Evolutionary conservation across 2,329 filamentous ascomycete genomes (phyloP).

Genomic region (Neonectria neomacrospora): DNA sequence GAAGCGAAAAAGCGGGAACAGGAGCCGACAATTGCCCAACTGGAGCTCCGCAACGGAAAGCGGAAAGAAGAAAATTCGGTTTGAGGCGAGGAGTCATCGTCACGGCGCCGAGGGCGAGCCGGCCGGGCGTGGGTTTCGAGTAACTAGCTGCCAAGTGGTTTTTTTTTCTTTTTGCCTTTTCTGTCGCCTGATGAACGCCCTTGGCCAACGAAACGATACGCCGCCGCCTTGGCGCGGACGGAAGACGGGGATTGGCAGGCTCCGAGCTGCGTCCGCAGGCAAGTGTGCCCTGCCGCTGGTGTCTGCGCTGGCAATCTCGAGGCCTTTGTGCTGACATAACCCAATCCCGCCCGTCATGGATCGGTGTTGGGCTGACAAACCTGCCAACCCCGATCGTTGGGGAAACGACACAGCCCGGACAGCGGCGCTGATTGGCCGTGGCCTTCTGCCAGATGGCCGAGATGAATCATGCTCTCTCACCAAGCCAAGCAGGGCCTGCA

Average conservation of each 20-base stretch:
- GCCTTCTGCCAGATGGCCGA: neutral
- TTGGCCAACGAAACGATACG: constrained; percentile 3
- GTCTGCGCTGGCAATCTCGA: neutral
- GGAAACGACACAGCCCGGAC: neutral
- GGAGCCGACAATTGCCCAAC: neutral
- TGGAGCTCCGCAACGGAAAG: neutral
- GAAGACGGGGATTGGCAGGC: constrained; percentile 8
- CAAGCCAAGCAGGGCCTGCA: neutral
- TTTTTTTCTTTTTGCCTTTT: neutral
- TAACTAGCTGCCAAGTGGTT: neutral
- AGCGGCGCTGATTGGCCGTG: neutral
- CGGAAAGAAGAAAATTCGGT: neutral
- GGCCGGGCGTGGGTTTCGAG: neutral
- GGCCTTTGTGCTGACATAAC: neutral
- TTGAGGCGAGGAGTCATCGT: constrained; percentile 4
- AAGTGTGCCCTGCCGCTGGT: too few species aligned
- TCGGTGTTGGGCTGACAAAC: constrained; percentile 20
- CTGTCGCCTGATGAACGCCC: neutral
- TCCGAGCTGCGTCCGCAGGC: constrained; percentile 1
- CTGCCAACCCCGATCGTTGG: constrained; percentile 5
- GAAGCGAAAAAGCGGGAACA: neutral
- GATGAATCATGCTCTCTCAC: neutral
- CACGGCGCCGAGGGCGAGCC: neutral
- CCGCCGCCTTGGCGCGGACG: constrained; percentile 10
- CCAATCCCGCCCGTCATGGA: neutral